Evolutionary conservation across 2,329 filamentous ascomycete species (phyloP), one percentile per base, ranked within the genome.

Genomic region (Exophiala aquamarina): DNA sequence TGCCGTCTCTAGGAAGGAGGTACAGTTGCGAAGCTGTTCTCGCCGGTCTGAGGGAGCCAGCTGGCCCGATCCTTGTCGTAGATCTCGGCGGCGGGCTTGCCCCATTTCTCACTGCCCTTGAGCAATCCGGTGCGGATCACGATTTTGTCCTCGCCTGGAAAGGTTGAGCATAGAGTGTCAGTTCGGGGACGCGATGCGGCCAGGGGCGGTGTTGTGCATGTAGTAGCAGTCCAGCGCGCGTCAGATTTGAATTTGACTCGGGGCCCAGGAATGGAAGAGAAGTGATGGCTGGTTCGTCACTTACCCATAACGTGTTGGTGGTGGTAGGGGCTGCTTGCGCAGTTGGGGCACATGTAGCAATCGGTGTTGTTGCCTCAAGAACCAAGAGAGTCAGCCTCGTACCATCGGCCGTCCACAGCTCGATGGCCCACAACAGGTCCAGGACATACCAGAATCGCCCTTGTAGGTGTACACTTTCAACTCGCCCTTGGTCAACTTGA

Each of bases 271-370:
- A n/a, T n/a, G n/a, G n/a, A n/a, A n/a, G n/a, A n/a, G n/a, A n/a
- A n/a, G n/a, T n/a, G n/a, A n/a, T n/a, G n/a, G n/a, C n/a, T n/a
- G n/a, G n/a, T n/a, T n/a, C n/a, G n/a, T n/a, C n/a, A n/a, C n/a
- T 40, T 47, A 46, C 75, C 73, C 54, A 77, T 66, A 38, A 73
- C 70, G 34, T 71, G 69, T 56, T 79, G 77, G 57, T 78, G 74
- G 63, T 81, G 77, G 63, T 80, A 80, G 21, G 75, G 68, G 59
- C 78, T 76, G 3, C 69, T 60, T 6, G 74, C 78, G 72, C 77
- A 81, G 58, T 75, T 77, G 36, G 72, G 69, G 68, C 78, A 81
- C 66, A 74, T 80, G 68, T 73, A 80, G 70, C 78, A 81, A 63
- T 79, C 66, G 23, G 79, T 76, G 5, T 66, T 61, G 41, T 80